Evolutionary conservation across 208 protist species (phyloP), one percentile per base, ranked within the genome.

Genomic region (Naegleria fowleri): DNA sequence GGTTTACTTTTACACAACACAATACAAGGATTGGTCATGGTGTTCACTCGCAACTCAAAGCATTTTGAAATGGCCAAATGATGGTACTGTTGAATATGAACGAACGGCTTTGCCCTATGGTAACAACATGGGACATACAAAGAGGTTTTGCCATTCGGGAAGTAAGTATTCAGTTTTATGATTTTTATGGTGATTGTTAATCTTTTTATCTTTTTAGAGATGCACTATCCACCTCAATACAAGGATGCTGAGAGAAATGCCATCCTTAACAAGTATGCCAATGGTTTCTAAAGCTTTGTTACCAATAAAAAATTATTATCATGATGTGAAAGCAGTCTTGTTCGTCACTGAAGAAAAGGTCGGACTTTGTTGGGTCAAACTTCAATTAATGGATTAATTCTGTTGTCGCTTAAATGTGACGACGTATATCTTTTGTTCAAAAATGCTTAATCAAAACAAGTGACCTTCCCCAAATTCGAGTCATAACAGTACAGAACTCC

Each of bases 1-100:
- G 0, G 91, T 94, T 5, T 94, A 90, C 41, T 94, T 86, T 83
- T 92, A 93, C 59, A 93, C 90, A 15, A 94, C 92, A 33, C 93
- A 94, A 91, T 94, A 94, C 76, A 88, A 48, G 19, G 91, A 90
- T 22, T 91, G 76, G 0, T 33, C 40, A 92, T 88, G 39, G 84
- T 94, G 92, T 86, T 58, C 36, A 43, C 52, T 86, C 36, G 90
- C 79, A 7, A 84, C 90, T 22, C 88, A 75, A 19, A 22, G 91
- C 43, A 86, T 91, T 58, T 58, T 94, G 0, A 76, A 90, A 13
- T 94, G 79, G 85, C 94, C 94, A 88, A 95, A 95, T 91, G 94
- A 95, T 83, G 94, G 94, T 84, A 92, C 92, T 13, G 91, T 92
- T 29, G 94, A 95, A 86, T 25, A 83, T 22, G n/a, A 90, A 0